Evolutionary conservation across 371 early-diverging fungal genomes (phyloP), one percentile per base, ranked within the genome.

Genomic region (Zopfochytrium polystomum): DNA sequence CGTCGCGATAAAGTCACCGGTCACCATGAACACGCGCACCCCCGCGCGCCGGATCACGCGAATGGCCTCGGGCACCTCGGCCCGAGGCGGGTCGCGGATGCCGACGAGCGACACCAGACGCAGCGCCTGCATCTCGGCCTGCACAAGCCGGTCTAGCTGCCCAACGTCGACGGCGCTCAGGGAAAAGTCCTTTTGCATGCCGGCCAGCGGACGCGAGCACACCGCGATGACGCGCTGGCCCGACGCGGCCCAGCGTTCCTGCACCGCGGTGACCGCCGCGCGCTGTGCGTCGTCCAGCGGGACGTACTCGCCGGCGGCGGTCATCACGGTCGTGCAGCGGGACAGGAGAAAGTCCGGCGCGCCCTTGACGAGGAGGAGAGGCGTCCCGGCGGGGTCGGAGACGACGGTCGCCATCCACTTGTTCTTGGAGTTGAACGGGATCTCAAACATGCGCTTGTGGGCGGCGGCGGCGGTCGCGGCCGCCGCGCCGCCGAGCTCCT

Each of bases 371-470:
- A 83, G 68, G 32, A 85, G 47, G 78, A 67, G 66, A 23, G 53
- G 33, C 56, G 58, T 56, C 34, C 50, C 32, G 11, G 26, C 55
- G 22, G 34, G 6, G 50, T 7, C 65, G 47, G 23, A 62, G 76
- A 18, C 67, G 67, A 93, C 84, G 5, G 90, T 83, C 76, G 94
- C 69, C 63, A 86, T 86, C 91, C 90, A 94, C 71, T 96, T 96
- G 85, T 87, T 95, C 42, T 87, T 84, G 18, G 91, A 89, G 77
- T 92, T 93, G 83, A 96, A 95, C n/a, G 96, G 95, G 23, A 95
- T 86, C 64, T 91, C 91, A 76, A 90, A 89, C 57, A 91, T 85
- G 68, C 88, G 89, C 38, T 67, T 34, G 25, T 52, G 58, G 11
- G 53, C 48, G 27, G 52, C 69, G 25, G 35, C 34, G 60, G 67